Evolutionary conservation across 495 filamentous ascomycete genomes (phyloP).

Genomic region (Hypoxylon fragiforme): DNA sequence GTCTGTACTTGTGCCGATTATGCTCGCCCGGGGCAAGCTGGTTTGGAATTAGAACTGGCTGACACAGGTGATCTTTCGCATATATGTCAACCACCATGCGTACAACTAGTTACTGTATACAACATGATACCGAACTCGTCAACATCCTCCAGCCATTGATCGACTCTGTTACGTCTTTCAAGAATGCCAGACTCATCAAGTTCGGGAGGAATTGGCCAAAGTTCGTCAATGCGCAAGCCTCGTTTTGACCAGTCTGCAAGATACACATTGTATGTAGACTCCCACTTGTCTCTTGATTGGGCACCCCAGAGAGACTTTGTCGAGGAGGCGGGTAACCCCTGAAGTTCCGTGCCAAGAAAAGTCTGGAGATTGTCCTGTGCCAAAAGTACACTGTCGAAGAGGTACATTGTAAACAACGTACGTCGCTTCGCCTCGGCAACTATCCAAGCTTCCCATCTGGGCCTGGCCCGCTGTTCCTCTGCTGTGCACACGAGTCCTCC

Average conservation of each 20-base stretch:
- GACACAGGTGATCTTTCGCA: no score
- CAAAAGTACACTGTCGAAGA: slow-evolving; percentile 51
- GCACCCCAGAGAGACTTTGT: slow-evolving; percentile 45
- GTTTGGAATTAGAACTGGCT: no score
- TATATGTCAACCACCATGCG: slow-evolving; percentile 38
- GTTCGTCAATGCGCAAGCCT: slow-evolving; percentile 47
- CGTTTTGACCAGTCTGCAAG: slow-evolving; percentile 45
- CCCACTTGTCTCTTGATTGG: slow-evolving; percentile 42
- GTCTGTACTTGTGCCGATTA: no score
- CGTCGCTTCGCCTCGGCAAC: slow-evolving; percentile 50
- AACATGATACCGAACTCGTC: slow-evolving; percentile 56
- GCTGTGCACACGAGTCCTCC: slow-evolving; percentile 48
- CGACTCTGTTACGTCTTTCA: slow-evolving; percentile 41
- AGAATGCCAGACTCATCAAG: slow-evolving; percentile 32
- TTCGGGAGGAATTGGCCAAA: slow-evolving; percentile 46
- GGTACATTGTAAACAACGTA: slow-evolving; percentile 53
- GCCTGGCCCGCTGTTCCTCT: slow-evolving; percentile 43
- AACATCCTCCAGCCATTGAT: slow-evolving; percentile 49
- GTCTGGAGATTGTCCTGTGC: slow-evolving; percentile 48
- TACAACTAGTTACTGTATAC: slow-evolving; percentile 50
- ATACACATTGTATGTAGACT: slow-evolving; percentile 46
- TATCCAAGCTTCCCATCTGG: slow-evolving; percentile 56
- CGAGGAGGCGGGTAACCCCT: slow-evolving; percentile 44
- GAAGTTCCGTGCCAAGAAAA: slow-evolving; percentile 49
- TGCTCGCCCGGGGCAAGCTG: no score